Evolutionary conservation across 306 rosid species (phyloP), one percentile per base, ranked within the genome.

Genomic region (Glycine tomentella): DNA sequence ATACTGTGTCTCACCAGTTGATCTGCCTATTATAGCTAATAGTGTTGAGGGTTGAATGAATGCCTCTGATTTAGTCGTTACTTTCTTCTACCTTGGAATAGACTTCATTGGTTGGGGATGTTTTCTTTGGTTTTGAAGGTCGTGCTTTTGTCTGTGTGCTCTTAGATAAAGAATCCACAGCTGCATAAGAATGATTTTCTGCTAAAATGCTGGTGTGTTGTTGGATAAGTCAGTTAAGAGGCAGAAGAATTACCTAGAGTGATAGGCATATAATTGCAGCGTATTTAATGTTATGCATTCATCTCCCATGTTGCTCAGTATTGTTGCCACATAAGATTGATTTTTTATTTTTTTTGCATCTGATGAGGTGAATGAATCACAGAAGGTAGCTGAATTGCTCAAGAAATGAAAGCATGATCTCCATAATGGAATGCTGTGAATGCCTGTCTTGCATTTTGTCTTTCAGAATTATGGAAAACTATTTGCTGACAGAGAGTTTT

Each of bases 61-160:
- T 69, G 40, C 53, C 78, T 63, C 51, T 81, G 70, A 69, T 33
- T 53, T 86, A 72, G 86, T 75, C 44, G 10, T 67, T 66, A 34
- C 50, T 80, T 77, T 86, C 61, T 72, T 86, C 61, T 72, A 44
- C 75, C 40, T 77, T 46, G 71, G 44, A 75, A 9, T 69, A 25
- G 2, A 25, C 1, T 25, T 25, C 31, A 25, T 25, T 25, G 86
- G 76, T 77, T 83, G 82, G 82, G 77, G 81, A 62, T 77, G 69
- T 76, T 79, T 76, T 69, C 74, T 59, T 80, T 85, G 81, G 57
- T 62, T 68, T 81, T 85, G 65, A 76, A 49, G 49, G 81, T 62
- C 69, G 74, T 73, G 72, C 80, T 78, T 69, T 78, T 78, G 15
- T 82, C 75, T 48, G 72, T 72, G 46, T 81, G 3, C 77, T 45